These are phyloP conservation scores for Polytrichum commune DNA, from an alignment of 225 moss, liverwort and hornwort species.

Conservation along the genomic window DNA sequence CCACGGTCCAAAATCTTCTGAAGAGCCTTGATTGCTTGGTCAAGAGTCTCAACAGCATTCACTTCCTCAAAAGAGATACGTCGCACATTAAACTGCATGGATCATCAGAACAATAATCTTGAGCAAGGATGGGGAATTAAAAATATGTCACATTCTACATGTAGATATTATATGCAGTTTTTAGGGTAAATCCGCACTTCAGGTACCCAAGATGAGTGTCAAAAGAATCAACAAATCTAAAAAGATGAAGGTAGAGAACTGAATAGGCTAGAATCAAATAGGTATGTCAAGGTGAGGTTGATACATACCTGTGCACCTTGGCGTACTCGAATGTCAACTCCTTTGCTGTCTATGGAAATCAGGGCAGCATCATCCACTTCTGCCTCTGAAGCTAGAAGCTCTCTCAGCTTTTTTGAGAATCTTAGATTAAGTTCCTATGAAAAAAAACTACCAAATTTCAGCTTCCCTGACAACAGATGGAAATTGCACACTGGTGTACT, in stretches of 20 bases:
- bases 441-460: neutral
- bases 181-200: neutral
- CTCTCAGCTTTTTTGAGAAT: constrained; percentile 53
- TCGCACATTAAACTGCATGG: constrained; percentile 67
- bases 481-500: neutral
- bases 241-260: neutral
- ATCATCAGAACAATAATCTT: neutral
- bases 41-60: constrained; percentile 59
- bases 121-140: too few relatives aligned
- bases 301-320: constrained; percentile 61
- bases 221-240: neutral
- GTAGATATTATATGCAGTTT: neutral
- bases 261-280: neutral
- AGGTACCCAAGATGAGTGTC: neutral
- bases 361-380: constrained; percentile 77
- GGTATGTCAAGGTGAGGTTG: neutral
- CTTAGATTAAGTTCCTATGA: constrained; percentile 58
- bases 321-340: constrained; percentile 73
- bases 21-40: constrained; percentile 54
- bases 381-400: constrained; percentile 37
- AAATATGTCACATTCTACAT: neutral
- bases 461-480: neutral
- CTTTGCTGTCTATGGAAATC: constrained; percentile 77
- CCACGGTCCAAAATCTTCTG: constrained; percentile 50
- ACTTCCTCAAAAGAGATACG: constrained; percentile 61